These are phyloP conservation scores for Dothidotthia symphoricarpi DNA, from an alignment of 2,329 filamentous ascomycete genomes.

Conservation along the genomic window DNA sequence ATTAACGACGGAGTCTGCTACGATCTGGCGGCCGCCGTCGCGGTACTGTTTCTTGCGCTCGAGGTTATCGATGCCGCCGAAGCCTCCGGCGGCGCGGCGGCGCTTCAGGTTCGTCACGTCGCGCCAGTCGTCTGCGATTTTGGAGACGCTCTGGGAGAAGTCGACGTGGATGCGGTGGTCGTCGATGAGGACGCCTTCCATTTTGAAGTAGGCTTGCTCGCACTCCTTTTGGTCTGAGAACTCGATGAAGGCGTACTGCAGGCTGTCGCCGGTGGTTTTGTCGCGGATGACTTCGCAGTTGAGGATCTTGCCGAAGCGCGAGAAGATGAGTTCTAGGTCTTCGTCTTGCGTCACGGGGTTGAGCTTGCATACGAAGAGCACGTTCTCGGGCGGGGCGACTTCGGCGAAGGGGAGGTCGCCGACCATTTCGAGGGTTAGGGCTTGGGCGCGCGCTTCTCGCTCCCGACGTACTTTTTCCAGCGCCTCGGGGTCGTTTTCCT, in stretches of 20 bases:
- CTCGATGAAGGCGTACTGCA: slow-evolving; percentile 98
- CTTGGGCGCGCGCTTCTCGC: slow-evolving; percentile 88
- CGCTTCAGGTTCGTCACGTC: slow-evolving; percentile 81
- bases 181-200: slow-evolving; percentile 96
- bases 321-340: slow-evolving; percentile 93
- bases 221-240: slow-evolving; percentile 91
- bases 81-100: slow-evolving; percentile 63
- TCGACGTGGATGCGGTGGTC: slow-evolving; percentile 97
- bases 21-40: slow-evolving; percentile 28
- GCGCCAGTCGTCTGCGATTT: slow-evolving; percentile 86
- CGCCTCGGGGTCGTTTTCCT: slow-evolving; percentile 75
- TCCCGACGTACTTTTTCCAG: slow-evolving; percentile 79
- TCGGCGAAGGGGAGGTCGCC: slow-evolving; percentile 96
- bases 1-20: slow-evolving; percentile 34
- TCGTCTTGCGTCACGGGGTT: slow-evolving; percentile 95
- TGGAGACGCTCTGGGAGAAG: slow-evolving; percentile 90
- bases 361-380: slow-evolving; percentile 96
- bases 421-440: slow-evolving; percentile 94
- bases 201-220: slow-evolving; percentile 96
- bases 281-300: slow-evolving; percentile 96
- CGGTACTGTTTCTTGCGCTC: slow-evolving; percentile 87
- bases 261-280: slow-evolving; percentile 86
- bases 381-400: slow-evolving; percentile 94
- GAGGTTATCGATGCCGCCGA: slow-evolving; percentile 82
- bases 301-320: slow-evolving; percentile 89